Percentiles rank a stretch among this genome's conserved stretches.
These are phyloP conservation scores for Paracamarosporium sp. DNA, from an alignment of 2,329 filamentous ascomycete species.

Conservation along the genomic window DNA sequence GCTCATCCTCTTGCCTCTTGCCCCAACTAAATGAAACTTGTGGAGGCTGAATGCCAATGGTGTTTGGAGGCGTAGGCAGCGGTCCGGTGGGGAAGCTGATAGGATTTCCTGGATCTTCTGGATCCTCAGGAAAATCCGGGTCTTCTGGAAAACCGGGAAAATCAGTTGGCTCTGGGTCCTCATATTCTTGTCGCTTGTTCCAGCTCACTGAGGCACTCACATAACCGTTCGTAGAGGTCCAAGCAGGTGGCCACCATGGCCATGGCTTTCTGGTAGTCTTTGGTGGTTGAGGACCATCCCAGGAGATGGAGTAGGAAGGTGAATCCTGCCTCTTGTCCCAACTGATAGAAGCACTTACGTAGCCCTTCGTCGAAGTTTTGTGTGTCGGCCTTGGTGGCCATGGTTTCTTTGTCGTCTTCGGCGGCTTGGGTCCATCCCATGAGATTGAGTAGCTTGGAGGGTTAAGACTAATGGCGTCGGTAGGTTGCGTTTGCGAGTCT, in stretches of 20 bases:
- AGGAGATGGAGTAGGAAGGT: conserved; percentile 17
- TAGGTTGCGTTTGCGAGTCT: conserved; percentile 1
- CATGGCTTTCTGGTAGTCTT: conserved; percentile 12
- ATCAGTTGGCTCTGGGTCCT: conserved; percentile 13
- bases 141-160: neutral
- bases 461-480: conserved; percentile 20
- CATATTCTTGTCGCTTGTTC: conserved; percentile 17
- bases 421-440: conserved; percentile 15
- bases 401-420: conserved; percentile 1
- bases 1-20: conserved; percentile 16
- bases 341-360: neutral
- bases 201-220: conserved; percentile 20
- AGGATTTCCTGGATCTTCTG: conserved; percentile 17
- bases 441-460: conserved; percentile 20
- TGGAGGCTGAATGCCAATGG: conserved; percentile 20
- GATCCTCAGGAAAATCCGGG: conserved; percentile 4
- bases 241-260: neutral
- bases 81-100: conserved; percentile 6
- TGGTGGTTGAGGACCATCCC: conserved; percentile 12
- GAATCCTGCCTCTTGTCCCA: neutral
- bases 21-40: conserved; percentile 20
- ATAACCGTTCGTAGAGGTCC: conserved; percentile 3
- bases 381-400: conserved; percentile 11
- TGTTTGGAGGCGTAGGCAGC: conserved; percentile 12
- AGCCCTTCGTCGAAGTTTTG: conserved; percentile 8